These are phyloP conservation scores for Flaveria trinervia DNA, from an alignment of 129 eudicot species.

Conservation along the genomic window DNA sequence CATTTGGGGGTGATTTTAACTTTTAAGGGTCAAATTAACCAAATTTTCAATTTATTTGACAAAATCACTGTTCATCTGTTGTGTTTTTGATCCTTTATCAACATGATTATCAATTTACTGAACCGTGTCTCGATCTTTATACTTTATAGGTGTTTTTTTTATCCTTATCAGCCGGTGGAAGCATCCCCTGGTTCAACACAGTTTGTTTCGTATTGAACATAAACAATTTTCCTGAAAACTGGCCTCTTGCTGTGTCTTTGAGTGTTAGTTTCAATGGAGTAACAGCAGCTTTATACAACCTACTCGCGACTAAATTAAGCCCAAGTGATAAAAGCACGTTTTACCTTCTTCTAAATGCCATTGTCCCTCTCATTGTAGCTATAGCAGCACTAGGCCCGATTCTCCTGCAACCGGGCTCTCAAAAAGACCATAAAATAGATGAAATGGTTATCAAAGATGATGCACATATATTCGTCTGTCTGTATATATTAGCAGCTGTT, in stretches of 20 bases:
- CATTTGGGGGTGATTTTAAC: background rate
- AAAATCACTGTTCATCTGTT: no score
- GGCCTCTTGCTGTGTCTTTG: conserved; percentile 64
- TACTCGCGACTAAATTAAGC: conserved; percentile 50
- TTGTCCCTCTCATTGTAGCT: conserved; percentile 53
- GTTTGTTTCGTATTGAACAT: conserved; percentile 70
- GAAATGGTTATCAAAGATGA: conserved; percentile 35
- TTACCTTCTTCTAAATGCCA: conserved; percentile 67
- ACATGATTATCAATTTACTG: background rate
- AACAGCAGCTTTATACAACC: conserved; percentile 68
- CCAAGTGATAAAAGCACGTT: conserved; percentile 35
- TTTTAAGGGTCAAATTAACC: background rate
- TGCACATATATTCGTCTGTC: conserved; percentile 40
- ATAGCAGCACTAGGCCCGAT: conserved; percentile 42
- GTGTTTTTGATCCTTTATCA: background rate
- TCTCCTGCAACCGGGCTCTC: conserved; percentile 41
- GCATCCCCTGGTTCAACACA: conserved; percentile 84
- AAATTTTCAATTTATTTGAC: no score
- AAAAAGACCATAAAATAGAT: conserved; percentile 30
- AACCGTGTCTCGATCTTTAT: background rate
- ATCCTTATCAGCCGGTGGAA: conserved; percentile 60
- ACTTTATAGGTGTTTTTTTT: conserved; percentile 49
- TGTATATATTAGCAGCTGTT: conserved; percentile 44
- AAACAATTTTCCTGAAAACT: conserved; percentile 47
- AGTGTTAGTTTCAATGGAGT: conserved; percentile 75